Evolutionary conservation across 1,139 yeast species (phyloP).

Genomic region (Nakaseomyces bracarensis): DNA sequence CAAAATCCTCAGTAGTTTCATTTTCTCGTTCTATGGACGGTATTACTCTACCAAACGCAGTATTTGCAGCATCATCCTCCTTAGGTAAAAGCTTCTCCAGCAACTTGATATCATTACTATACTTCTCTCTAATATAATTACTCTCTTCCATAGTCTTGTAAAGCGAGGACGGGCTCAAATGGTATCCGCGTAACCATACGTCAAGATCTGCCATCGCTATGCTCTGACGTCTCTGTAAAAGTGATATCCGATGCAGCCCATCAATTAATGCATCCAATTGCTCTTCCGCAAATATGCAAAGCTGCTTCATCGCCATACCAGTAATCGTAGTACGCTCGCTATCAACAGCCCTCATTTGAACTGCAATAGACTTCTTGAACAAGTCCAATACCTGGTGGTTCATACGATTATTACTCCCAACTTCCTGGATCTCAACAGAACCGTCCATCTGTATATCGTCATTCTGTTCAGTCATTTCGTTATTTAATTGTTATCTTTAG

Average conservation of each 20-base stretch:
- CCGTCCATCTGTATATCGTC: background rate
- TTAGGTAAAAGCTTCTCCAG: conserved; percentile 22
- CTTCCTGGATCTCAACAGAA: conserved; percentile 1
- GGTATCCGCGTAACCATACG: conserved; percentile 40
- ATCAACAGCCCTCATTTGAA: conserved; percentile 36
- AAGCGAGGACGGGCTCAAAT: conserved; percentile 41
- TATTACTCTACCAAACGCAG: conserved; percentile 16
- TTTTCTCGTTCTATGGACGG: background rate
- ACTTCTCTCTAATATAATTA: conserved; percentile 22
- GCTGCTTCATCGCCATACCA: conserved; percentile 39
- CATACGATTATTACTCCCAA: conserved; percentile 5
- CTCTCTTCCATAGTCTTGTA: conserved; percentile 31
- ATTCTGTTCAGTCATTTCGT: background rate
- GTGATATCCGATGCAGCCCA: conserved; percentile 47
- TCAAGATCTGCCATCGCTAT: conserved; percentile 55
- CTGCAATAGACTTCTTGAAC: conserved; percentile 28
- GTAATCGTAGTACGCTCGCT: conserved; percentile 32
- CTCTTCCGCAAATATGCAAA: conserved; percentile 42
- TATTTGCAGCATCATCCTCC: conserved; percentile 11
- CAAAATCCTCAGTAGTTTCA: background rate
- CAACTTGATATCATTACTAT: conserved; percentile 10
- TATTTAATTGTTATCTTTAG: background rate
- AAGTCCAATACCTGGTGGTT: conserved; percentile 18
- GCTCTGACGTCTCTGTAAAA: conserved; percentile 56
- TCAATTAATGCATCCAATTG: conserved; percentile 44